These are phyloP conservation scores for Ophiostoma pallidulum DNA, from an alignment of 2,329 filamentous ascomycete genomes.

Conservation along the genomic window DNA sequence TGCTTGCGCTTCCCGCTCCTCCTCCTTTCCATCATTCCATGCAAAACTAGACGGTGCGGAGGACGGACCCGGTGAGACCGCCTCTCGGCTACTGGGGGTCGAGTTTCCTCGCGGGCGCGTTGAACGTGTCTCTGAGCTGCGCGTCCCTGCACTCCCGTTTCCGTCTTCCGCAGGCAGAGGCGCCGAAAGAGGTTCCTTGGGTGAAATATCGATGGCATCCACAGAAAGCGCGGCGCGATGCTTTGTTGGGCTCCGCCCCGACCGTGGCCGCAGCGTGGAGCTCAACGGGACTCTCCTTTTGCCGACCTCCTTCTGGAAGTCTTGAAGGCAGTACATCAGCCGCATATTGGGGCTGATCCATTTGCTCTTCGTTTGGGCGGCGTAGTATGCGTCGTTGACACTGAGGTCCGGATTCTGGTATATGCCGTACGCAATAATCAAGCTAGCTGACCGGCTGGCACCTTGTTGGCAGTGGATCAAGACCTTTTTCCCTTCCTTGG, in stretches of 20 bases:
- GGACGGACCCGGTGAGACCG: conserved; percentile 53
- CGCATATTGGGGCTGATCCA: conserved; percentile 94
- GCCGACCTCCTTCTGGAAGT: conserved; percentile 59
- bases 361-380: conserved; percentile 68
- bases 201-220: conserved; percentile 43
- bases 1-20: conserved; percentile 31
- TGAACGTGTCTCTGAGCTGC: conserved; percentile 31
- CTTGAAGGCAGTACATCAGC: conserved; percentile 79
- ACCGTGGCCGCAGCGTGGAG: conserved; percentile 39
- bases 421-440: conserved; percentile 78
- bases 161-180: conserved; percentile 48
- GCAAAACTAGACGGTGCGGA: conserved; percentile 56
- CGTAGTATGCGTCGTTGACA: conserved; percentile 75
- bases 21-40: conserved; percentile 44
- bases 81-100: conserved; percentile 36
- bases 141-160: conserved; percentile 29
- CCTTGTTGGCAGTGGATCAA: conserved; percentile 80
- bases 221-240: conserved; percentile 52
- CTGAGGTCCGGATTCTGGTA: conserved; percentile 68
- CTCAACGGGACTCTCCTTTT: conserved; percentile 38
- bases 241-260: conserved; percentile 47
- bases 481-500: conserved; percentile 65
- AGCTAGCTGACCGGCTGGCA: conserved; percentile 72
- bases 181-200: conserved; percentile 51
- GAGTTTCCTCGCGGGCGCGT: conserved; percentile 44